Base-by-base conservation (phyloP, 2,329 filamentous ascomycete species). In the Colletotrichum phormii region DNA sequence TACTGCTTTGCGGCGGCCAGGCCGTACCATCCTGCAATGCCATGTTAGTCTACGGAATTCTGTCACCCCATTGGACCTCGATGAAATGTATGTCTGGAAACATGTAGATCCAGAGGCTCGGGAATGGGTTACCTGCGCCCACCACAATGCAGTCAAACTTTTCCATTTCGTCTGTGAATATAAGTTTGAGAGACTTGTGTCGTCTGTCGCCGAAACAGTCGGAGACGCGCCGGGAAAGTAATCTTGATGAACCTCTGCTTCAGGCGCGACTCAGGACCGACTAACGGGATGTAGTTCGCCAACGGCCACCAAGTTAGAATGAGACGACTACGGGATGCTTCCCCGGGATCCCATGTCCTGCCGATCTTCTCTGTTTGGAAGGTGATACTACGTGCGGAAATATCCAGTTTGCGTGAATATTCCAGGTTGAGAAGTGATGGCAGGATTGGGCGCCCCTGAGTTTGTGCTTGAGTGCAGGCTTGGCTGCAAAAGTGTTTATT, bases 1-100 rank as follows among this genome's bases (percentile, higher is more conserved):
- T 89, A 91, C 24, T 89, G 89, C 80, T 91, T 92, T 57, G 91
- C 89, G 22, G 88, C 86, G 1, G 85, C 87, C 31, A 94, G 83
- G 24, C 92, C 92, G 77, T 85, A 86, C 83, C 83, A 86, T 68
- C 88, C 87, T 82, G 59, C 42, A 57, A 57, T 42, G 54, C 46
- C 18, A 13, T 22, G 15, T 62, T 54, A 37, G 46, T 24, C 18
- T 9, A 22, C 18, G 42, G 42, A 4, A 49, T 49, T 49, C 2
- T 9, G 18, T 5, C 42, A 49, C 42, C n/a, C 18, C 42, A n/a
- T 49, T 49, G 42, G 3, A 22, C 18, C 8, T n/a, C 15, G 42
- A 49, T 8, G 42, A n/a, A 15, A 49, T 9, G 8, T 15, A 35
- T 18, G 42, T 35, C 59, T 57, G 2, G 42, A 54, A 22, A 42